Evolutionary conservation across 2,329 filamentous ascomycete species (phyloP).

Genomic region (Neofusicoccum sp.): DNA sequence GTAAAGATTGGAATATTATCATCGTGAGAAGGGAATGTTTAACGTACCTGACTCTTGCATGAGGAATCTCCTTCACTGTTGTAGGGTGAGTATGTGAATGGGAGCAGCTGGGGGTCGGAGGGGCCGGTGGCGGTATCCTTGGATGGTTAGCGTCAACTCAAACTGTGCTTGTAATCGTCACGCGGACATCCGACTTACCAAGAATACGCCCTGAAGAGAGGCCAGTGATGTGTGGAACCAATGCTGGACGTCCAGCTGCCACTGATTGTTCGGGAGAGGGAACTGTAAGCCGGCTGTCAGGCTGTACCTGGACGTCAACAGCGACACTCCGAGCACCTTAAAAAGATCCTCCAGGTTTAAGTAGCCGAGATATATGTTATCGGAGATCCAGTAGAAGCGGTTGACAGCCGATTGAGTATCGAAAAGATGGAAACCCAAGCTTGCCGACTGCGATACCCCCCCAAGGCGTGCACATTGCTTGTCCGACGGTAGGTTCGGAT

Average conservation of each 20-base stretch:
- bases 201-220: slow-evolving; percentile 3
- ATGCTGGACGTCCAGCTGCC: slow-evolving; percentile 22
- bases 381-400: not conserved
- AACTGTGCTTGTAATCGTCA: not conserved
- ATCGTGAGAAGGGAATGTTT: too few relatives aligned
- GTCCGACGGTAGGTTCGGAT: slow-evolving; percentile 11
- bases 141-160: too few relatives aligned
- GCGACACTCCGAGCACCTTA: not conserved
- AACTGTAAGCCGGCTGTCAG: slow-evolving; percentile 1
- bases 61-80: too few relatives aligned
- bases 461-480: not conserved
- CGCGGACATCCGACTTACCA: not conserved
- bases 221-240: slow-evolving; percentile 11
- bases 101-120: not conserved
- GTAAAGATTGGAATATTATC: too few relatives aligned
- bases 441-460: not conserved
- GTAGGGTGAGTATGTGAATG: too few relatives aligned
- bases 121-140: not conserved
- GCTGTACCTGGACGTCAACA: slow-evolving; percentile 8
- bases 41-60: too few relatives aligned
- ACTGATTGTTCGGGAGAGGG: slow-evolving; percentile 18
- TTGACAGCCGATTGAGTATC: not conserved
- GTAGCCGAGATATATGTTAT: not conserved
- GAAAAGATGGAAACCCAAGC: not conserved
- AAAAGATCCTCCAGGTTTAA: not conserved